Evolutionary conservation across 163 green algal species (phyloP), one percentile per base, ranked within the genome.

Genomic region (Scenedesmus sp.): DNA sequence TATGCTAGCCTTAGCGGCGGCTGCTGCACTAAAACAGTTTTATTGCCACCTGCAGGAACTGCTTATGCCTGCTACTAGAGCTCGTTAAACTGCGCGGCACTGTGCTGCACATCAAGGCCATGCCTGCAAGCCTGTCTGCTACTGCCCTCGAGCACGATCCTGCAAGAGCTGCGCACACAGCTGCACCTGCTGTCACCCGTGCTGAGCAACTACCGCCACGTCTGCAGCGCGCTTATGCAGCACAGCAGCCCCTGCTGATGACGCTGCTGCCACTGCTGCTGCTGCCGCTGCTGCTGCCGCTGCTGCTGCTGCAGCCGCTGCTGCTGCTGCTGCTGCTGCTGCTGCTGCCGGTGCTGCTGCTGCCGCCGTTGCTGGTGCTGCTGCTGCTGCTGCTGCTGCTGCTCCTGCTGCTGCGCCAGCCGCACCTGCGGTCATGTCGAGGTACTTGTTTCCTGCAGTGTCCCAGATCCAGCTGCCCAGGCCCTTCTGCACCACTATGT

Each of bases 361-460:
- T 46, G 34, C 34, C 34, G 0, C 34, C 34, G 34, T 0, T 46
- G 34, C 34, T 46, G 66, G 16, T 18, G 26, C 15, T 79, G 26
- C 64, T 9, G 20, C 56, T 56, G 1, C 55, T 76, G 56, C 82
- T 54, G 59, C 7, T 4, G 7, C 20, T 81, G n/a, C 34, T 46
- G 34, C 13, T 86, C 54, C 54, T 64, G 77, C 59, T 9, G 67
- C 87, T 60, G 62, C 12, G 18, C 16, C 10, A 86, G 86, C 23
- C 93, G 20, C 74, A 96, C 96, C 97, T 83, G 91, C 93, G 10
- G 95, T 95, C 86, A 98, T 96, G 93, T 99, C 97, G 12, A 99
- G 94, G 89, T 97, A 95, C 82, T 94, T 95, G 16, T 95, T 92
- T 8, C 96, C 96, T 62, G 97, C 94, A 0, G 92, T 95, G 26